Evolutionary conservation across 805 yeast genomes (phyloP), one percentile per base, ranked within the genome.

Genomic region (Henningerozyma blattae): DNA sequence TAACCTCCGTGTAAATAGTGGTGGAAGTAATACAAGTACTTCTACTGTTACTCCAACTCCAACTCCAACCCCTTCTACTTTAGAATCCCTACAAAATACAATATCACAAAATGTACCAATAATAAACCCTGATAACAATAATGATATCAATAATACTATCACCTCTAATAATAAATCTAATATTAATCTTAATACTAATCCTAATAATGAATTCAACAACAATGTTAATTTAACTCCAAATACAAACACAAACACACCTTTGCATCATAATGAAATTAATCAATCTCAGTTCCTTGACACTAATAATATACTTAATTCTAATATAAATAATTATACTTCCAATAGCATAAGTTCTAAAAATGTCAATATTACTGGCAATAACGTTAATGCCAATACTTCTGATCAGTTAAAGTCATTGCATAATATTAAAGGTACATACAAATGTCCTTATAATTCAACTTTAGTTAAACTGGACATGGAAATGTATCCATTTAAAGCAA

Each of bases 401-500:
- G 49, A 49, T 19, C 53, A 49, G 36, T 35, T 54, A 22, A 44
- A 45, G 22, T 43, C 52, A 10, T 37, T 54, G 35, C 58, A 52
- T 33, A 44, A 45, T 30, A 44, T 50, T 13, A 52, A 48, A 36
- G 59, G 60, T 4, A 51, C 82, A 22, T 86, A 75, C 61, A 72
- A 72, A 49, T 86, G 96, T 48, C 96, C 96, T 1, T 82, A 72
- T 39, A 53, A 50, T 33, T 51, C 61, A 18, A 46, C 48, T 18
- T 33, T 53, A 24, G 51, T 53, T 18, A 45, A 48, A 28, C 36
- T 52, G 27, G 57, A 52, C 32, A 45, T 51, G 53, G 52, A 49
- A 33, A 33, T 52, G 9, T 49, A 54, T 32, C 54, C 58, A 3
- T 35, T 41, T 35, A 50, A 50, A 29, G 34, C 45, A 18, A 41